Percentiles rank a stretch among this genome's conserved stretches.
phyloP scores from a whole-genome alignment of 768 basidiomycete genomes.

The Mycena vulgaris region DNA sequence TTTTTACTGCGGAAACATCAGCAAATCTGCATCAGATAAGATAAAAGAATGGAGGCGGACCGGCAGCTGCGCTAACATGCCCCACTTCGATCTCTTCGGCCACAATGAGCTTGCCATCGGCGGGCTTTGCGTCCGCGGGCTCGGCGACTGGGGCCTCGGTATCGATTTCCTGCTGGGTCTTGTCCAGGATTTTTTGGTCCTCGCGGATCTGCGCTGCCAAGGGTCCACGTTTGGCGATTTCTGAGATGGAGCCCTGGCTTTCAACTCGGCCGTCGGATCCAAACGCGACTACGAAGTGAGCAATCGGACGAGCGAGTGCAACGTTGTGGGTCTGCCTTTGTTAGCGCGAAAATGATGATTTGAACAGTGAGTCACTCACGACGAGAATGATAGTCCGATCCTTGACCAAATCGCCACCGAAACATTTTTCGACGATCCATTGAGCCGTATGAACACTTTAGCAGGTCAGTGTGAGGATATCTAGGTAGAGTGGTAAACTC shows the following conservation, averaged over 20 bases:
- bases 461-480: background rate
- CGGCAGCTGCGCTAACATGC: slow-evolving; percentile 62
- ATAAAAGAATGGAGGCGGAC: slow-evolving; percentile 1
- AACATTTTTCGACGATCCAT: slow-evolving; percentile 84
- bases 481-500: background rate
- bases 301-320: slow-evolving; percentile 55
- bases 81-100: slow-evolving; percentile 72
- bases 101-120: slow-evolving; percentile 71
- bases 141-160: slow-evolving; percentile 33
- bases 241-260: slow-evolving; percentile 56
- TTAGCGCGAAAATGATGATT: background rate
- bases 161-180: slow-evolving; percentile 43
- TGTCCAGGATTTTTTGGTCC: slow-evolving; percentile 49
- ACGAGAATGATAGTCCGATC: slow-evolving; percentile 90
- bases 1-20: slow-evolving; percentile 25
- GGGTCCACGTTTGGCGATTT: slow-evolving; percentile 52
- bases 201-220: slow-evolving; percentile 53
- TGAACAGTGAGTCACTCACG: slow-evolving; percentile 49
- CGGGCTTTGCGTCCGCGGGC: no score
- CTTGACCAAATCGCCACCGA: slow-evolving; percentile 84
- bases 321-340: slow-evolving; percentile 61
- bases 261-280: slow-evolving; percentile 56
- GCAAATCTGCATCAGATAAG: background rate
- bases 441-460: slow-evolving; percentile 79
- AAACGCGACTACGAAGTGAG: slow-evolving; percentile 60